A percentile compares a stretch with the other conserved stretches of the same genome.
Evolutionary conservation across 2,329 filamentous ascomycete species (phyloP).

Genomic region (Aspergillus costaricaensis): DNA sequence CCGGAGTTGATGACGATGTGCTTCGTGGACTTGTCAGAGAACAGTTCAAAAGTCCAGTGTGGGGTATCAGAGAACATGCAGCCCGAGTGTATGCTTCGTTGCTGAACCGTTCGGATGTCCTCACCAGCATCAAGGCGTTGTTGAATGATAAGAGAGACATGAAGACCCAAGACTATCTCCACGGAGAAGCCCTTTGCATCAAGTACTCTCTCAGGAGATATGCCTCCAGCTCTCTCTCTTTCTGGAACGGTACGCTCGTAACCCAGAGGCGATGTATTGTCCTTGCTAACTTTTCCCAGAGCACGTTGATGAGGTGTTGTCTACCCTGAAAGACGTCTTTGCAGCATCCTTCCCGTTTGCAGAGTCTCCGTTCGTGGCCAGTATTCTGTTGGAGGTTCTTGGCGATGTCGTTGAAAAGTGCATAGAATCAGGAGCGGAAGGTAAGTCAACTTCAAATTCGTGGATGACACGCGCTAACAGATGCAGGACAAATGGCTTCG

Average conservation of each 20-base stretch:
- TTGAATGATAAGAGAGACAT: slow-evolving; percentile 20
- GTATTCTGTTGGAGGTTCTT: slow-evolving; percentile 40
- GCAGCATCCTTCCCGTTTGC: slow-evolving; percentile 29
- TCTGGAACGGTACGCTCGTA: slow-evolving; percentile 35
- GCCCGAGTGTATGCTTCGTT: slow-evolving; percentile 47
- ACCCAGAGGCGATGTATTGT: too few relatives aligned
- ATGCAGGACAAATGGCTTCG: slow-evolving; percentile 20
- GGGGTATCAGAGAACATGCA: slow-evolving; percentile 50
- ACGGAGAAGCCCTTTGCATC: slow-evolving; percentile 44
- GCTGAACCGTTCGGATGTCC: slow-evolving; percentile 35
- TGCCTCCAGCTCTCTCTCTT: slow-evolving; percentile 32
- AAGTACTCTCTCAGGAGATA: slow-evolving; percentile 42
- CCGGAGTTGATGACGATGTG: slow-evolving; percentile 34
- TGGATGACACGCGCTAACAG: slow-evolving; percentile 11
- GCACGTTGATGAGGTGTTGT: slow-evolving; percentile 29
- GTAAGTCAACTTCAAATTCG: slow-evolving; percentile 20
- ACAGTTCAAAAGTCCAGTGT: slow-evolving; percentile 47
- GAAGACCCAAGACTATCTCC: slow-evolving; percentile 39
- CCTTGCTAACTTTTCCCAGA: slow-evolving; percentile 26
- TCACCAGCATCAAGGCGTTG: slow-evolving; percentile 31
- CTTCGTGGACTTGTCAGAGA: slow-evolving; percentile 36
- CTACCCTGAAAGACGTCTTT: slow-evolving; percentile 29
- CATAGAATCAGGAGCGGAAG: slow-evolving; percentile 31
- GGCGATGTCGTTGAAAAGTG: slow-evolving; percentile 39
- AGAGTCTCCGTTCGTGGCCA: slow-evolving; percentile 38